A percentile compares a stretch with the other conserved stretches of the same genome.
phyloP scores from a whole-genome alignment of 306 rosid genomes.

The Trichosanthes truncata region DNA sequence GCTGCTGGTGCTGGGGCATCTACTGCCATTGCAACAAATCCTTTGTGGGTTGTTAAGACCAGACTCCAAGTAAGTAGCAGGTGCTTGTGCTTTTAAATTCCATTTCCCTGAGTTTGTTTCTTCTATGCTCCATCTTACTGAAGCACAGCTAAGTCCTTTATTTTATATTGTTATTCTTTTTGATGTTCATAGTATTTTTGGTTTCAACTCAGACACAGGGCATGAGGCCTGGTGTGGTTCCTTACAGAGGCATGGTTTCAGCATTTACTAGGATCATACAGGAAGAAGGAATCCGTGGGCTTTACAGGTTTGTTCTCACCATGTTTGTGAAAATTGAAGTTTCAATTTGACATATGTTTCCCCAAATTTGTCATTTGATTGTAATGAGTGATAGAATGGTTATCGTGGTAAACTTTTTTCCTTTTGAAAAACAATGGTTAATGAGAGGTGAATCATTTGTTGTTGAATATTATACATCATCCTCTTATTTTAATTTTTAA shows the following conservation, averaged over 20 bases:
- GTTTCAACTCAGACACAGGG: conserved; percentile 73
- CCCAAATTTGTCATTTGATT: background rate
- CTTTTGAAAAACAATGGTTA: background rate
- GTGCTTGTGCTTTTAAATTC: background rate
- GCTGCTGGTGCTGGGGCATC: conserved; percentile 97
- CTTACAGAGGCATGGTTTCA: conserved; percentile 75
- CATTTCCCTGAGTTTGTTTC: conserved; percentile 8
- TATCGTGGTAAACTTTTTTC: background rate
- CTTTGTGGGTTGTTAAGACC: conserved; percentile 97
- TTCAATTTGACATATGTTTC: background rate
- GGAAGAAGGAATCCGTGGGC: conserved; percentile 87
- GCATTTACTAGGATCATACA: conserved; percentile 74
- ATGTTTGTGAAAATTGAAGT: background rate
- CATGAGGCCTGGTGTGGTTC: conserved; percentile 79
- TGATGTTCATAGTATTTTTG: conserved; percentile 4
- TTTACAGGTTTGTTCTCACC: conserved; percentile 58
- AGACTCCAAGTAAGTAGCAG: conserved; percentile 79
- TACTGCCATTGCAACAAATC: conserved; percentile 79
- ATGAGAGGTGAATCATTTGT: background rate
- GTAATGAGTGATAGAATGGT: background rate
- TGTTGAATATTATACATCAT: background rate
- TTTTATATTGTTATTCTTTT: background rate
- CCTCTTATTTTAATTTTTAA: background rate
- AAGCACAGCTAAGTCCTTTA: background rate
- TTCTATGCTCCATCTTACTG: background rate